Conservation (phyloP, 2,329 filamentous ascomycete genomes). For the Ceratocystis harringtonii region DNA sequence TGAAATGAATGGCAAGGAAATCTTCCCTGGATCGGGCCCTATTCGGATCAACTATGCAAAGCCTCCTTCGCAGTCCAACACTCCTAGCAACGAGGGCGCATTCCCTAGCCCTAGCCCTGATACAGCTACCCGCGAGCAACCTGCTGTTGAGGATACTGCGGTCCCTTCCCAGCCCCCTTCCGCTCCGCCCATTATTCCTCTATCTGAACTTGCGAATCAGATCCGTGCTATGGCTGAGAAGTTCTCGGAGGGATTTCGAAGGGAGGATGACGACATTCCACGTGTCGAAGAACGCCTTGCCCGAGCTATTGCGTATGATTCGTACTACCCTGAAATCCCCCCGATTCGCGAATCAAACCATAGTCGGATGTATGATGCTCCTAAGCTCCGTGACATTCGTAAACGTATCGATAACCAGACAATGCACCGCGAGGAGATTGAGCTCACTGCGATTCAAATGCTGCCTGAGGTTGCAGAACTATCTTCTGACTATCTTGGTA, state of each 20-base stretch:
- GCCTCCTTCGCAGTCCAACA: slow-evolving; percentile 76
- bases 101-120: slow-evolving; percentile 87
- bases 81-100: slow-evolving; percentile 74
- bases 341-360: slow-evolving; percentile 76
- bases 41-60: slow-evolving; percentile 96
- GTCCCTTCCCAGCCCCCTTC: slow-evolving; percentile 29
- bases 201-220: slow-evolving; percentile 66
- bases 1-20: slow-evolving; percentile 87
- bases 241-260: slow-evolving; percentile 54
- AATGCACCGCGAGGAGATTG: slow-evolving; percentile 72
- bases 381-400: slow-evolving; percentile 84
- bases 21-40: slow-evolving; percentile 90
- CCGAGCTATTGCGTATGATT: slow-evolving; percentile 57
- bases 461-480: slow-evolving; percentile 91
- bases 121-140: slow-evolving; percentile 45
- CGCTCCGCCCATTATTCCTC: slow-evolving; percentile 40
- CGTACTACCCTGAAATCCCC: slow-evolving; percentile 73
- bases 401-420: slow-evolving; percentile 96
- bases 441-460: slow-evolving; percentile 85
- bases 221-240: slow-evolving; percentile 76
- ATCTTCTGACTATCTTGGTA: slow-evolving; percentile 89
- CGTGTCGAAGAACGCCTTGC: slow-evolving; percentile 44
- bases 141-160: slow-evolving; percentile 11
- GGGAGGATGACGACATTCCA: slow-evolving; percentile 63
- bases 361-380: slow-evolving; percentile 80